These are phyloP conservation scores for Plasmodium ovale DNA, from an alignment of 169 alveolate species.

Conservation along the genomic window DNA sequence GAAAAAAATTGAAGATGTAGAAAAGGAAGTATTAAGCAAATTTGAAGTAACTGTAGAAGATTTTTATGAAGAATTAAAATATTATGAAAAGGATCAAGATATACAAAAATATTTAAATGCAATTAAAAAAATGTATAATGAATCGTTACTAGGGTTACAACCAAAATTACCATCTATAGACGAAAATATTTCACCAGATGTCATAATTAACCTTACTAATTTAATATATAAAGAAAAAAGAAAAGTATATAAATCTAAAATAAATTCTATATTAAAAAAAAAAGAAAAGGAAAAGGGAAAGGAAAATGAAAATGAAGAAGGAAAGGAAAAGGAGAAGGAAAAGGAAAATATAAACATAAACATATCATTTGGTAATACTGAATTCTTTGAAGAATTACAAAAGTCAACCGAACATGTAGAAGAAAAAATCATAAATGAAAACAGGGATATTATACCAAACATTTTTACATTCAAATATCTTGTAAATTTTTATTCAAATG, in stretches of 20 bases:
- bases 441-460: slow-evolving; percentile 23
- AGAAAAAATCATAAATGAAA: slow-evolving; percentile 65
- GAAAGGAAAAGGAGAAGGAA: no score
- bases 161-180: slow-evolving; percentile 70
- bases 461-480: slow-evolving; percentile 68
- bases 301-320: no score
- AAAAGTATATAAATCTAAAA: slow-evolving; percentile 56
- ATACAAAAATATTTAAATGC: slow-evolving; percentile 45
- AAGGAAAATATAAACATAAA: slow-evolving; percentile 26
- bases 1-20: slow-evolving; percentile 63
- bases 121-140: slow-evolving; percentile 67
- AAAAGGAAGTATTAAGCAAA: slow-evolving; percentile 52
- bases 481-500: slow-evolving; percentile 54
- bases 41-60: slow-evolving; percentile 61
- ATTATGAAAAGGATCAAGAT: slow-evolving; percentile 55
- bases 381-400: slow-evolving; percentile 39
- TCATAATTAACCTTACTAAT: slow-evolving; percentile 32
- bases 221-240: slow-evolving; percentile 70
- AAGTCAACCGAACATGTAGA: slow-evolving; percentile 74
- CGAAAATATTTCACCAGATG: slow-evolving; percentile 44
- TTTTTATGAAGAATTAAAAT: slow-evolving; percentile 64
- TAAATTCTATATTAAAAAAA: slow-evolving; percentile 44
- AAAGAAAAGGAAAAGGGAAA: slow-evolving; percentile 19
- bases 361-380: slow-evolving; percentile 26
- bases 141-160: slow-evolving; percentile 44